Evolutionary conservation across 495 filamentous ascomycete genomes (phyloP).

Genomic region (Penicillium soppii): DNA sequence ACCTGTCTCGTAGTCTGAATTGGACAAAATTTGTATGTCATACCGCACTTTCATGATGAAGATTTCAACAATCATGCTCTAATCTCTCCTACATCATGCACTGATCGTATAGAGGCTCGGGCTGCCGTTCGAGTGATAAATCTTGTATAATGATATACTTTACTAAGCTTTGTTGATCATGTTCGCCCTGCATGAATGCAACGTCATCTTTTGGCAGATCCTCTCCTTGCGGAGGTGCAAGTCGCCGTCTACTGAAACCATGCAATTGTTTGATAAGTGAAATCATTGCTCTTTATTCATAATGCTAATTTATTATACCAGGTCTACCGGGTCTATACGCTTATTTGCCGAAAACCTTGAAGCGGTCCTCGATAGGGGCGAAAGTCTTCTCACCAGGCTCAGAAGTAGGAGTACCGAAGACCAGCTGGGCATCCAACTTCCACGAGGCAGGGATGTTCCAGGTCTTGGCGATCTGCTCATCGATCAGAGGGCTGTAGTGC

Average conservation of each 20-base stretch:
- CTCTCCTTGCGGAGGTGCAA: neutral
- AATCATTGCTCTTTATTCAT: constrained; percentile 5
- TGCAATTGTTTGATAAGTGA: neutral
- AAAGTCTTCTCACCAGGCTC: constrained; percentile 38
- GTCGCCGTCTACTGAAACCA: no score
- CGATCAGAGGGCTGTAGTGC: constrained; percentile 55
- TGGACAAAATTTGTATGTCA: no score
- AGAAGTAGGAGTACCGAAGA: constrained; percentile 44
- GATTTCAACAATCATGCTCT: no score
- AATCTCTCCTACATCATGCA: no score
- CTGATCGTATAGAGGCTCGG: no score
- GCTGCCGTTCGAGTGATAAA: no score
- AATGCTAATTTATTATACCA: constrained; percentile 1
- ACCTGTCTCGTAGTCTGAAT: neutral
- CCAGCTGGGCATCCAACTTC: constrained; percentile 52
- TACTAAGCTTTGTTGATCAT: neutral
- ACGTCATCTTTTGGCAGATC: neutral
- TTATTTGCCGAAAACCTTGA: constrained; percentile 46
- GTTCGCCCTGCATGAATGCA: constrained; percentile 1
- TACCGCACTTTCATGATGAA: no score
- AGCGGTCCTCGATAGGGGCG: constrained; percentile 37
- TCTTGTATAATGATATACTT: neutral
- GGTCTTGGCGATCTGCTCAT: constrained; percentile 39
- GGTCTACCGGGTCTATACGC: neutral
- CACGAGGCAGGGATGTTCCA: constrained; percentile 44